phyloP scores from a whole-genome alignment of 495 filamentous ascomycete genomes.

The Aspergillus hancockii region DNA sequence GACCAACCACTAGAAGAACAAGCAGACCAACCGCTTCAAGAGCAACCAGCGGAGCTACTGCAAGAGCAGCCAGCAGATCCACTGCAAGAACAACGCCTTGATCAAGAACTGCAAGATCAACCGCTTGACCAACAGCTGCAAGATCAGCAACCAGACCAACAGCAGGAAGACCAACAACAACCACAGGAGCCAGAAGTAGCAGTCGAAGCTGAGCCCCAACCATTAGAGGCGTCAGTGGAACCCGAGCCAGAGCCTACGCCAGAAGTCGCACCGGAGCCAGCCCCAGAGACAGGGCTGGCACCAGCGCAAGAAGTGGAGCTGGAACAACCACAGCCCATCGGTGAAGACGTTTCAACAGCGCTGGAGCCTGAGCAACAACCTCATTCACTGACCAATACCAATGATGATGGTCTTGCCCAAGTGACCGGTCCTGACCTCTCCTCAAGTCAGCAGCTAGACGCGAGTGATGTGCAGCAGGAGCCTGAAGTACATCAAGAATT shows the following conservation, averaged over 20 bases:
- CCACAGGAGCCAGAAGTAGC: conserved; percentile 5
- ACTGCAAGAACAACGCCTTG: conserved; percentile 8
- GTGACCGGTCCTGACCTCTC: conserved; percentile 20
- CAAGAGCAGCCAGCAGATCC: neutral
- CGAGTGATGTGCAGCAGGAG: conserved; percentile 24
- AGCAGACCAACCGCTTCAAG: conserved; percentile 3
- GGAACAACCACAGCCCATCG: conserved; percentile 18
- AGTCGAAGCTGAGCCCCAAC: conserved; percentile 6
- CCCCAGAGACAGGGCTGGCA: conserved; percentile 20
- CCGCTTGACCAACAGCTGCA: conserved; percentile 4
- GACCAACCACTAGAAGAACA: conserved; percentile 1
- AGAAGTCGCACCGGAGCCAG: conserved; percentile 14
- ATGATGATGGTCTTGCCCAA: conserved; percentile 23
- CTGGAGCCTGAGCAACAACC: conserved; percentile 22
- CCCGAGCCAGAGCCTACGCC: conserved; percentile 1
- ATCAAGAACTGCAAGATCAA: conserved; percentile 6
- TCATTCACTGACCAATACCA: conserved; percentile 20
- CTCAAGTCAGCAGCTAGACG: conserved; percentile 19
- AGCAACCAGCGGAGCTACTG: neutral
- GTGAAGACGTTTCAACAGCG: conserved; percentile 24
- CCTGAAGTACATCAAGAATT: conserved; percentile 18
- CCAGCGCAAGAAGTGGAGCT: conserved; percentile 20
- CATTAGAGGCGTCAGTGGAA: conserved; percentile 2
- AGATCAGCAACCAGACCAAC: conserved; percentile 8
- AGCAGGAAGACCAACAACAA: conserved; percentile 6